Evolutionary conservation across 2,329 filamentous ascomycete genomes (phyloP).

Genomic region (Thermomyces lanuginosus): DNA sequence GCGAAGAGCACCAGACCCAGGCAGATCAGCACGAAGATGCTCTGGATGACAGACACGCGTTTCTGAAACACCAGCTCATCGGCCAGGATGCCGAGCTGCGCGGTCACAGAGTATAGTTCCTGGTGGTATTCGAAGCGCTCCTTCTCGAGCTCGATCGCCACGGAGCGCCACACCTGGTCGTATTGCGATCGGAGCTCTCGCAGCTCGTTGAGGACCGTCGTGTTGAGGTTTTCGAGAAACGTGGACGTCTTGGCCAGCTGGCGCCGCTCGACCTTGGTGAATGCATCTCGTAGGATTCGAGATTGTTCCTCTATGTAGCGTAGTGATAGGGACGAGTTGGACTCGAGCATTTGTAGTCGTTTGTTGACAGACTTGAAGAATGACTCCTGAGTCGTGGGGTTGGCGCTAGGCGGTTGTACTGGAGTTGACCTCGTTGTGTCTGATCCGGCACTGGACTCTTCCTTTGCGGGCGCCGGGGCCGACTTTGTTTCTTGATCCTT

Average conservation of each 20-base stretch:
- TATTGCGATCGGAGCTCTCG: conserved; percentile 68
- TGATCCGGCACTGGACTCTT: conserved; percentile 19
- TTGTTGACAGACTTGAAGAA: conserved; percentile 97
- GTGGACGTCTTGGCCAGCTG: conserved; percentile 68
- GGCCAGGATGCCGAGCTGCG: conserved; percentile 71
- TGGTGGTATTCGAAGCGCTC: conserved; percentile 71
- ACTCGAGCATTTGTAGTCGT: conserved; percentile 74
- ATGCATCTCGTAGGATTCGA: conserved; percentile 70
- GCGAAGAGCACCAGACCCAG: conserved; percentile 73
- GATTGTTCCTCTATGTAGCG: conserved; percentile 97
- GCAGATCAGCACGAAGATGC: conserved; percentile 69
- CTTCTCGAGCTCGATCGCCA: conserved; percentile 75
- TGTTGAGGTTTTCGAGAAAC: conserved; percentile 74
- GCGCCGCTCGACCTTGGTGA: conserved; percentile 70
- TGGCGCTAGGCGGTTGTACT: conserved; percentile 36
- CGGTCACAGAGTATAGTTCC: conserved; percentile 67
- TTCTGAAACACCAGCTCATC: conserved; percentile 77
- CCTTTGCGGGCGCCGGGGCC: conserved; percentile 11
- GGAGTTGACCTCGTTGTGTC: conserved; percentile 22
- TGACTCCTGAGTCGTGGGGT: conserved; percentile 82
- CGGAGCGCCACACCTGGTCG: conserved; percentile 92
- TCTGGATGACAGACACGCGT: conserved; percentile 84
- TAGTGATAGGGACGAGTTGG: conserved; percentile 79
- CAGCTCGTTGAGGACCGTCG: conserved; percentile 68
- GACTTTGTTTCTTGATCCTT: conserved; percentile 11